Evolutionary conservation across 257 asterid genomes (phyloP).

Genomic region (Penstemon barbatus): DNA sequence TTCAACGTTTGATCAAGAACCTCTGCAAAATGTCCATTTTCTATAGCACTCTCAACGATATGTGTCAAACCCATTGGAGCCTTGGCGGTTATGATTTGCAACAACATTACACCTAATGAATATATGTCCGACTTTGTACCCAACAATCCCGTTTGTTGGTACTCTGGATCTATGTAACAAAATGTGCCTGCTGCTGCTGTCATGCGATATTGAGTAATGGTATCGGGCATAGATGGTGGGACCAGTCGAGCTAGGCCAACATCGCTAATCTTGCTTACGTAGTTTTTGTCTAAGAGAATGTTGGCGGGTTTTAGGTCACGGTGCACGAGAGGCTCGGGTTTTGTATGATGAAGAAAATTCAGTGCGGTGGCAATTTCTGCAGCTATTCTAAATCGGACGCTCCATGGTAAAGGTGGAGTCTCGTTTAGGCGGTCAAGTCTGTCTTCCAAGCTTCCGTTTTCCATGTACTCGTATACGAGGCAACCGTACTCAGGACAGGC

Average conservation of each 20-base stretch:
- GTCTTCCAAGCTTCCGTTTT: slow-evolving; percentile 86
- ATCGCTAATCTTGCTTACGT: slow-evolving; percentile 82
- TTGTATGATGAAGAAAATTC: slow-evolving; percentile 78
- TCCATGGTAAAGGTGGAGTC: slow-evolving; percentile 64
- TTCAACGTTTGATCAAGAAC: slow-evolving; percentile 62
- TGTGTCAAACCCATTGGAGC: slow-evolving; percentile 78
- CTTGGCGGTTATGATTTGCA: slow-evolving; percentile 74
- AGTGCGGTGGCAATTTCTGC: slow-evolving; percentile 89
- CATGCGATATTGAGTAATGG: slow-evolving; percentile 66
- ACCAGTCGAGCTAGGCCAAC: slow-evolving; percentile 86
- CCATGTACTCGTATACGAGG: slow-evolving; percentile 91
- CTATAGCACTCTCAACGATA: slow-evolving; percentile 63
- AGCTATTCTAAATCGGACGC: slow-evolving; percentile 69
- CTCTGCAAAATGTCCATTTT: slow-evolving; percentile 49
- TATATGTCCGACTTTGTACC: slow-evolving; percentile 84
- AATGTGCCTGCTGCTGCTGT: slow-evolving; percentile 98
- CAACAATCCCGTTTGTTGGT: slow-evolving; percentile 85
- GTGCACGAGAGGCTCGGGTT: slow-evolving; percentile 90
- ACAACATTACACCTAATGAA: slow-evolving; percentile 65
- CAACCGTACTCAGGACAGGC: slow-evolving; percentile 94
- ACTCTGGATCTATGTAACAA: slow-evolving; percentile 96
- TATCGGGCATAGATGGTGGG: slow-evolving; percentile 59
- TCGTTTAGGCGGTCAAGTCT: slow-evolving; percentile 55
- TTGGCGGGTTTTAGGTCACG: slow-evolving; percentile 96
- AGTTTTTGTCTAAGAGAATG: slow-evolving; percentile 73